Evolutionary conservation across 441 rosid genomes (phyloP), one percentile per base, ranked within the genome.

Genomic region (Syzygium syzygioides): DNA sequence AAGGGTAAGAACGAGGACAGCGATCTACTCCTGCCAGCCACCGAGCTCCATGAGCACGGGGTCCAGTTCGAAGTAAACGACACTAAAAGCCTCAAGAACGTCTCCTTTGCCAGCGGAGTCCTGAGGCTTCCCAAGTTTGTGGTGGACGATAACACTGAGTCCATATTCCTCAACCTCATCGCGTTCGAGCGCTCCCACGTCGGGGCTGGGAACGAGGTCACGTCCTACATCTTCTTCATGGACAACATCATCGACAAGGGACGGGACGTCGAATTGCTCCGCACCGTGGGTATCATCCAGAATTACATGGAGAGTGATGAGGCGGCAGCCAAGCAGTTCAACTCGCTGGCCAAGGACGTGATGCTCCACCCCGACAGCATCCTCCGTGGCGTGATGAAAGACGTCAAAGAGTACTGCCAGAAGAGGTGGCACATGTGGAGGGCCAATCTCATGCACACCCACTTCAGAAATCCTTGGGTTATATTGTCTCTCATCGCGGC

Each of bases 301-400:
- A 92, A 91, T 55, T 92, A 90, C 1, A 66, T 92, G 15, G 96
- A 93, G 48, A 92, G 93, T 54, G 93, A 92, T 88, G 88, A 92
- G 86, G 95, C 90, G 4, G 94, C 91, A 17, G 94, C 94, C 14
- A 91, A 89, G 30, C 88, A 93, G n/a, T 94, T 93, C 92, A 93
- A 92, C 86, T 90, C 93, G 4, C 87, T 94, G 25, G 88, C 92
- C 4, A 91, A 89, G 57, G 93, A 91, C 37, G 88, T 92, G 7
- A 90, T 90, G 2, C 54, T 91, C 1, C 94, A 93, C 25, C 92
- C 93, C 1, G 85, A 89, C n/a, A 89, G 90, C 87, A 88, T 86
- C 85, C 80, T 94, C 0, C 85, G 87, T 18, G 53, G 12, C 34
- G 89, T 93, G 71, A 34, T 34, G 37, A 88, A 86, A 86, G 87